Conservation (phyloP, 768 basidiomycete genomes). For the Imleria badia region DNA sequence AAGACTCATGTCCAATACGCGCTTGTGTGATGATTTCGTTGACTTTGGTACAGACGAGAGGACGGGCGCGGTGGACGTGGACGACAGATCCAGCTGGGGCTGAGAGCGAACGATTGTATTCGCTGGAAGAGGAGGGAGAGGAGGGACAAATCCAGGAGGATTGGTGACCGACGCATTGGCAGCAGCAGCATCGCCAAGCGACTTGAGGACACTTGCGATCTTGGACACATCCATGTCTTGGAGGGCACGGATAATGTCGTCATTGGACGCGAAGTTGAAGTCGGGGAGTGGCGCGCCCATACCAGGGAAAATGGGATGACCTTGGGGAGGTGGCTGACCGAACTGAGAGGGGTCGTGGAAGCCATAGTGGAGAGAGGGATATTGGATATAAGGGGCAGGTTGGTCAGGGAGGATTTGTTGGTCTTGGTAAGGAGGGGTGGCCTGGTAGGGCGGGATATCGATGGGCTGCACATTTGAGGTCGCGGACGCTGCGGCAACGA, state of each 20-base stretch:
- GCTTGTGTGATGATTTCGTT: slow-evolving; percentile 36
- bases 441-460: slow-evolving; percentile 26
- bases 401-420: slow-evolving; percentile 30
- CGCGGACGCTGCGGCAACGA: slow-evolving; percentile 64
- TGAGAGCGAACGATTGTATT: slow-evolving; percentile 33
- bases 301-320: slow-evolving; percentile 27
- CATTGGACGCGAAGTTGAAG: slow-evolving; percentile 55
- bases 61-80: slow-evolving; percentile 40
- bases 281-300: slow-evolving; percentile 31
- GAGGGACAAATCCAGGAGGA: slow-evolving; percentile 22
- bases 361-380: slow-evolving; percentile 29
- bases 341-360: slow-evolving; percentile 31
- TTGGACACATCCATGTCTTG: slow-evolving; percentile 70
- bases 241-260: slow-evolving; percentile 70
- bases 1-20: slow-evolving; percentile 44
- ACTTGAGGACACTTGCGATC: slow-evolving; percentile 65
- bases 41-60: slow-evolving; percentile 40
- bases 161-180: slow-evolving; percentile 34
- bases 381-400: slow-evolving; percentile 27
- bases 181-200: slow-evolving; percentile 57
- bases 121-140: slow-evolving; percentile 24
- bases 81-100: slow-evolving; percentile 42
- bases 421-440: slow-evolving; percentile 36
- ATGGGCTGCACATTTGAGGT: slow-evolving; percentile 37
- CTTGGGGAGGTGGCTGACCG: slow-evolving; percentile 26